A percentile compares a stretch with the other conserved stretches of the same genome.
phyloP scores from a whole-genome alignment of 78 protist species.

The Creolimax fragrantissima region DNA sequence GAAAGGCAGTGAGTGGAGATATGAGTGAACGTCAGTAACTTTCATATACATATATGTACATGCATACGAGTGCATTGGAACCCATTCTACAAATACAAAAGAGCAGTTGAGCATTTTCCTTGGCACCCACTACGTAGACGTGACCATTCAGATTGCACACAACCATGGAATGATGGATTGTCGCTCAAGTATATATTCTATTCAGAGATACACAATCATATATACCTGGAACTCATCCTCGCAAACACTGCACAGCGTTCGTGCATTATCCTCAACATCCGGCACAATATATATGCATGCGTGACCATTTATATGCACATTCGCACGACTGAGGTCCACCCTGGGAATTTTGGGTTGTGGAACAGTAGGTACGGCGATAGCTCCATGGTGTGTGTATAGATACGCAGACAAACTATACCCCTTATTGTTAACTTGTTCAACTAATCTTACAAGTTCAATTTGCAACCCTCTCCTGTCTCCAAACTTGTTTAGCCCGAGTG shows the following conservation, averaged over 20 bases:
- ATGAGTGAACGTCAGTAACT: no score
- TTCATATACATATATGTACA: no score
- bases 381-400: not conserved
- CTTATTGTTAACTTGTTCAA: not conserved
- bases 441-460: not conserved
- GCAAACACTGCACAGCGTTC: not conserved
- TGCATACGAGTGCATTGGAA: no score
- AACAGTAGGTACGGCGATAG: not conserved
- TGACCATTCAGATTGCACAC: no score
- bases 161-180: no score
- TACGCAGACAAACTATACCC: not conserved
- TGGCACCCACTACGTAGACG: no score
- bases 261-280: not conserved
- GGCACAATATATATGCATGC: not conserved
- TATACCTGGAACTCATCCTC: not conserved
- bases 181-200: no score
- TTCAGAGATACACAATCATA: no score
- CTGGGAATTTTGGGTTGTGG: not conserved
- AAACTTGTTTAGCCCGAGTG: not conserved
- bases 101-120: no score
- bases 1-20: no score
- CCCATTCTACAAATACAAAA: no score
- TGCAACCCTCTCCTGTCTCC: not conserved
- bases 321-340: not conserved
- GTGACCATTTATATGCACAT: not conserved